Conservation (phyloP, 2,329 filamentous ascomycete genomes). For the Cytospora schulzeri region DNA sequence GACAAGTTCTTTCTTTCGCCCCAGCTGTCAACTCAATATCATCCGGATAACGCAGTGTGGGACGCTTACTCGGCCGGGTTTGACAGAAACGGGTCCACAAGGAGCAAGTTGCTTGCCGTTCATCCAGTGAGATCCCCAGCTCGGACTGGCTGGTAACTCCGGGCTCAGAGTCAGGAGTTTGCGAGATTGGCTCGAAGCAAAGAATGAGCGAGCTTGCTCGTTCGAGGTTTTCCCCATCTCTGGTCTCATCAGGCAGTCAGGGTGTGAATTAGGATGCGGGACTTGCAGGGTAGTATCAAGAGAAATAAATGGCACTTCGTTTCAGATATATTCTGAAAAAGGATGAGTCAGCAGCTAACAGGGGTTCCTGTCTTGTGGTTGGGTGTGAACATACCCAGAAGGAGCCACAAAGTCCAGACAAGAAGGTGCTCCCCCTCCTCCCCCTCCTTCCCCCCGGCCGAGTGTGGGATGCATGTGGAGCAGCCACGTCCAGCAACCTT, state of each 20-base stretch:
- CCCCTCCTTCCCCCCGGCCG: background rate
- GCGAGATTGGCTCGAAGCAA: background rate
- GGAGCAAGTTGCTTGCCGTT: background rate
- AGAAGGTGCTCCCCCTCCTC: background rate
- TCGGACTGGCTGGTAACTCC: background rate
- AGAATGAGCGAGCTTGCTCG: background rate
- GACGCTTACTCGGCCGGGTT: background rate
- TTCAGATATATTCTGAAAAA: constrained; percentile 26
- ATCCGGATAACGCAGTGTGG: background rate
- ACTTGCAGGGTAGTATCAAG: constrained; percentile 24
- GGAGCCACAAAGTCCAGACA: constrained; percentile 3
- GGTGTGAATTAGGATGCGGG: constrained; percentile 7
- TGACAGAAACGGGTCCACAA: background rate
- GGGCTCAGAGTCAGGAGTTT: background rate
- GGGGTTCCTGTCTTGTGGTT: constrained; percentile 16
- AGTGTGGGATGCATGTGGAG: background rate
- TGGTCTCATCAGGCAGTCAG: background rate
- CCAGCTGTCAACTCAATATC: background rate
- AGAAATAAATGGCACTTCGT: constrained; percentile 27
- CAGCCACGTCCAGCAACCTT: background rate
- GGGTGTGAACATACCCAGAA: background rate
- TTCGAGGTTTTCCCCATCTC: constrained; percentile 1
- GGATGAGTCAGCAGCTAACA: constrained; percentile 19
- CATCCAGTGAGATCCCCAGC: background rate
- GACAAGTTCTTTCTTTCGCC: too few species aligned